phyloP scores from a whole-genome alignment of 352 stramenopile species.

The Plasmopara muralis region DNA sequence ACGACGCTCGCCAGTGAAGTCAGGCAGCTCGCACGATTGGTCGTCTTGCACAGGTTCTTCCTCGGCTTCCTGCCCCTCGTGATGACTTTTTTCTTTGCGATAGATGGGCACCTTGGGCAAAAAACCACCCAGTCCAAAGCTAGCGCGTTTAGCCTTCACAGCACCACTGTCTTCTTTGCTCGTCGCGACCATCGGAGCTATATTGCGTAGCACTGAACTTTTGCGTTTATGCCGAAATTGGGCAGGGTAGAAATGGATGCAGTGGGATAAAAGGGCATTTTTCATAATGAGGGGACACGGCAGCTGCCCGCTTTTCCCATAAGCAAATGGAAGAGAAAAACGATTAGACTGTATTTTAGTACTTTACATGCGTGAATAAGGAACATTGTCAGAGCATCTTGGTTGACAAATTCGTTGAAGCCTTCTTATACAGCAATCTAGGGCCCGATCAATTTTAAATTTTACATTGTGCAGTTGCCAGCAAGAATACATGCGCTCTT shows the following conservation, averaged over 20 bases:
- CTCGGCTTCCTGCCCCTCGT: constrained; percentile 13
- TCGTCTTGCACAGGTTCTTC: constrained; percentile 28
- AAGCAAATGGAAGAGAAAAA: no score
- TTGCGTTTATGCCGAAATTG: constrained; percentile 12
- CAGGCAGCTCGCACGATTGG: constrained; percentile 38
- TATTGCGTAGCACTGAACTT: constrained; percentile 19
- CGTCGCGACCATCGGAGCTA: constrained; percentile 35
- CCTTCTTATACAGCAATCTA: no score
- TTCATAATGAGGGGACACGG: neutral
- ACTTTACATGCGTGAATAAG: no score
- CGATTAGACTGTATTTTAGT: no score
- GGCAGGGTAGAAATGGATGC: constrained; percentile 6
- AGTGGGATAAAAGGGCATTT: constrained; percentile 2
- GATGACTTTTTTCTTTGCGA: constrained; percentile 27
- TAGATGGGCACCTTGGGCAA: constrained; percentile 55
- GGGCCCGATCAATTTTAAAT: no score
- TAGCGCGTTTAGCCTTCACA: constrained; percentile 40
- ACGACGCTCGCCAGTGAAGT: constrained; percentile 35
- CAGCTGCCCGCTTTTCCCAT: no score
- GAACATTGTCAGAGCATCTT: no score
- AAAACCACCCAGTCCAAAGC: constrained; percentile 46
- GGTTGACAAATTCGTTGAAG: no score
- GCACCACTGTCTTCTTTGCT: constrained; percentile 27
- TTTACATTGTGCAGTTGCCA: no score
- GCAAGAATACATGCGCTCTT: no score